A percentile compares a stretch with the other conserved stretches of the same genome.
Conservation (phyloP, 495 filamentous ascomycete genomes). For the Aspergillus sclerotioniger region DNA sequence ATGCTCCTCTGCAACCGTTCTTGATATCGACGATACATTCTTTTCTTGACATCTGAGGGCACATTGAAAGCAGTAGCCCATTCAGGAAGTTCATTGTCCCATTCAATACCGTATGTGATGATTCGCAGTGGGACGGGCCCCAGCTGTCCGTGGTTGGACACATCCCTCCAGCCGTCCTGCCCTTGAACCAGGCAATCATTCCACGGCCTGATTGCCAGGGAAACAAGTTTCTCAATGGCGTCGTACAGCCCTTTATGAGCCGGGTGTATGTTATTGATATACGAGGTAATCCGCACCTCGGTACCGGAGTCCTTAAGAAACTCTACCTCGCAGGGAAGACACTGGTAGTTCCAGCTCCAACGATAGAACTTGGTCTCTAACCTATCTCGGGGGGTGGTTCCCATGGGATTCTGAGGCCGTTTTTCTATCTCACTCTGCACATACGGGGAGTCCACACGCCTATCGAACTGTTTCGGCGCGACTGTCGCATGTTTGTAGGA, state of each 20-base stretch:
- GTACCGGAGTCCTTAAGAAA: neutral
- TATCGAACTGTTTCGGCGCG: neutral
- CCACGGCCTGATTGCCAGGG: neutral
- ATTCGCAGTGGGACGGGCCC: neutral
- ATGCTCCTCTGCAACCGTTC: neutral
- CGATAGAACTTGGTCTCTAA: neutral
- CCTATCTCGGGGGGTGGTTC: too few relatives aligned
- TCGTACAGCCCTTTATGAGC: neutral
- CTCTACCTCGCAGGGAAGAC: neutral
- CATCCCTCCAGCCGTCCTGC: neutral
- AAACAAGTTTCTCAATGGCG: neutral
- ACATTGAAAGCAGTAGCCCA: neutral
- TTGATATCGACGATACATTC: neutral
- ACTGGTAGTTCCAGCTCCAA: neutral
- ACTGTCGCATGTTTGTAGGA: neutral
- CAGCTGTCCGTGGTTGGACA: neutral
- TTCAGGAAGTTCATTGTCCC: neutral
- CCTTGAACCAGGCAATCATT: neutral
- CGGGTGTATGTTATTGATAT: neutral
- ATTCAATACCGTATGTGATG: neutral
- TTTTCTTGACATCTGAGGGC: neutral
- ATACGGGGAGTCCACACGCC: neutral
- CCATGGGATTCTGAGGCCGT: too few relatives aligned
- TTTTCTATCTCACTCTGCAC: neutral
- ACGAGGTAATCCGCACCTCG: neutral